A percentile compares a stretch with the other conserved stretches of the same genome.
phyloP scores from a whole-genome alignment of 257 asterid species.

The Przewalskia tangutica region DNA sequence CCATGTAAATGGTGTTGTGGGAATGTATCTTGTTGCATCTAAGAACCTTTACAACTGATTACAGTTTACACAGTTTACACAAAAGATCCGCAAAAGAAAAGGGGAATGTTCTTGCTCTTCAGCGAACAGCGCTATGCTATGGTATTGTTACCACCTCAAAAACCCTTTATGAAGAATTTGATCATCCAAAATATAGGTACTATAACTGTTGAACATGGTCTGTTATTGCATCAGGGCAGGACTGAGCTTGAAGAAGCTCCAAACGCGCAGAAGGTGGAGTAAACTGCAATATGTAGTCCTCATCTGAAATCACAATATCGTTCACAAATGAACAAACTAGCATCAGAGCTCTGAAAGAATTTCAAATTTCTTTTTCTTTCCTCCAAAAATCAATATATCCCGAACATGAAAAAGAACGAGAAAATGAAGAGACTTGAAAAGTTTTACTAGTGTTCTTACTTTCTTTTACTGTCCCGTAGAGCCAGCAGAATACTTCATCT shows the following conservation, averaged over 20 bases:
- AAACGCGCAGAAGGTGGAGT: constrained; percentile 47
- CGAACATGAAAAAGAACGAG: background rate
- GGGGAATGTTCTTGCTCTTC: background rate
- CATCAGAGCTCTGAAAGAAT: background rate
- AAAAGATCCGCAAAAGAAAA: background rate
- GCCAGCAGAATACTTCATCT: constrained; percentile 98
- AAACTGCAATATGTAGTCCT: constrained; percentile 71
- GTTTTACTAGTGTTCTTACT: constrained; percentile 38
- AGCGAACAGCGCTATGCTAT: background rate
- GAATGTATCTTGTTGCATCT: background rate
- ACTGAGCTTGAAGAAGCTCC: constrained; percentile 83
- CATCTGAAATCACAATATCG: constrained; percentile 39
- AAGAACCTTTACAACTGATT: background rate
- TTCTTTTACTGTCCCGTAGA: constrained; percentile 92
- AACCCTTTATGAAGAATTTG: background rate
- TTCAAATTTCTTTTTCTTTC: background rate
- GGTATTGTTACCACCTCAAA: background rate
- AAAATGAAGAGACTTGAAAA: background rate
- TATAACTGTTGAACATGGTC: constrained; percentile 55
- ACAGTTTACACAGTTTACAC: background rate
- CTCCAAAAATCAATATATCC: too few species aligned
- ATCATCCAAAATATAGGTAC: background rate
- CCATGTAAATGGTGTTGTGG: background rate
- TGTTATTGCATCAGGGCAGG: constrained; percentile 67
- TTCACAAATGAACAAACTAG: background rate